Base-by-base conservation (phyloP, 257 asterid species). In the Leptodermis oblonga region DNA sequence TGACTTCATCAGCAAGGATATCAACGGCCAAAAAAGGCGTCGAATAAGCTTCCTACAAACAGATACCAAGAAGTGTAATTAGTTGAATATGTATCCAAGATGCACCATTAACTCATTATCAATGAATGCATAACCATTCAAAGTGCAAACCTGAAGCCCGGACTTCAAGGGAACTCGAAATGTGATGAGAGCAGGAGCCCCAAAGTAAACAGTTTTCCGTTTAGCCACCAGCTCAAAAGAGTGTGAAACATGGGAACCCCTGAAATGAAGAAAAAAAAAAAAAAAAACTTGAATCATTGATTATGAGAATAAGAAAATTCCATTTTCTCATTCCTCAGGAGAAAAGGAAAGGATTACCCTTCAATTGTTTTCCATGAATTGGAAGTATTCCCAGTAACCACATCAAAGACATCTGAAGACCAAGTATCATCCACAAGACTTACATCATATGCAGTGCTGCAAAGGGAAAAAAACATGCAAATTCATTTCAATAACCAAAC, bases 381-480 rank as follows among this genome's bases (percentile, higher is more conserved):
- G n/a, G n/a, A n/a, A n/a, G n/a, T n/a, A n/a, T n/a, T n/a, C n/a
- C 91, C 96, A 67, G 79, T 59, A 41, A 82, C 72, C 42, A 81
- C 70, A 60, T 81, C 83, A 70, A 86, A 89, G 37, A 86, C 56
- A 64, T 85, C 85, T 46, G 75, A 23, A 28, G 84, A 81, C 93
- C 89, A 86, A 42, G 62, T 77, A 76, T 86, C 84, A 54, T 86
- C 93, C 9, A 70, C n/a, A 76, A 85, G 88, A 34, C 82, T 85
- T 70, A 83, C 79, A 77, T 89, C 91, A 73, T 83, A 85, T n/a
- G 85, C 87, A 65, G 85, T 39, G 34, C 96, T 86, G 86, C 79
- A 75, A 34, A 51, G 39, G 30, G 26, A 7, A n/a, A 33, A 39
- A 9, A 18, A 14, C 54, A 48, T 3, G 25, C 22, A 17, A 1